These are phyloP conservation scores for Aspergillus leporis DNA, from an alignment of 495 filamentous ascomycete genomes.

Conservation along the genomic window DNA sequence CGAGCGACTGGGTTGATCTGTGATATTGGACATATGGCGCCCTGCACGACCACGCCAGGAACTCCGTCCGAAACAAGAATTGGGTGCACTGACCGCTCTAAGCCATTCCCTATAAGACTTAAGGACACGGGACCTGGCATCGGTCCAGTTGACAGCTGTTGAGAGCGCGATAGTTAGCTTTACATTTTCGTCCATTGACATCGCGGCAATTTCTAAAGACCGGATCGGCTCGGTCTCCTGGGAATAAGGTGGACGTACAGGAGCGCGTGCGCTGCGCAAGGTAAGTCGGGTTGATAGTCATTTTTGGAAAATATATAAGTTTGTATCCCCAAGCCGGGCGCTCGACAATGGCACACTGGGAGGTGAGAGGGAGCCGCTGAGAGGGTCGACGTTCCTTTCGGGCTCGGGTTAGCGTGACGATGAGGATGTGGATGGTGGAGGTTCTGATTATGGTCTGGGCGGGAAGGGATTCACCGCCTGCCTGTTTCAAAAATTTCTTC, in stretches of 20 bases:
- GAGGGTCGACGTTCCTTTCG: slow-evolving; percentile 19
- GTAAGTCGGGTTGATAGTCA: slow-evolving; percentile 88
- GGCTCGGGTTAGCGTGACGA: slow-evolving; percentile 22
- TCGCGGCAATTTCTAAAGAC: slow-evolving; percentile 29
- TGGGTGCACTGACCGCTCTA: slow-evolving; percentile 69
- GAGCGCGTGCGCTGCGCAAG: slow-evolving; percentile 86
- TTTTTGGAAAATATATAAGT: slow-evolving; percentile 30
- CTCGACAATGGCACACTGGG: slow-evolving; percentile 25
- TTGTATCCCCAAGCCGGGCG: slow-evolving; percentile 18
- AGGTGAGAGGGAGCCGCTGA: slow-evolving; percentile 19
- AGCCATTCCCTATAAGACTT: slow-evolving; percentile 92
- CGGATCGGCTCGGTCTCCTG: slow-evolving; percentile 10
- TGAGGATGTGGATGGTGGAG: slow-evolving; percentile 29
- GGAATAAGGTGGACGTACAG: slow-evolving; percentile 61
- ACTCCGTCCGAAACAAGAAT: neutral
- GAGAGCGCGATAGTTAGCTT: slow-evolving; percentile 25
- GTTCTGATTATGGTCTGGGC: slow-evolving; percentile 26
- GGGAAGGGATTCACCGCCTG: slow-evolving; percentile 40
- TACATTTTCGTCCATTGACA: slow-evolving; percentile 28
- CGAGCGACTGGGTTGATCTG: neutral
- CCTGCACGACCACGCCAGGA: neutral
- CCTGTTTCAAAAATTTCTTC: slow-evolving; percentile 45
- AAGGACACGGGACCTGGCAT: slow-evolving; percentile 80
- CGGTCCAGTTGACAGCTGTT: slow-evolving; percentile 80
- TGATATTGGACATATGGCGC: neutral